Conservation (phyloP, 192 early-diverging fungal species). For the Podila horticola region DNA sequence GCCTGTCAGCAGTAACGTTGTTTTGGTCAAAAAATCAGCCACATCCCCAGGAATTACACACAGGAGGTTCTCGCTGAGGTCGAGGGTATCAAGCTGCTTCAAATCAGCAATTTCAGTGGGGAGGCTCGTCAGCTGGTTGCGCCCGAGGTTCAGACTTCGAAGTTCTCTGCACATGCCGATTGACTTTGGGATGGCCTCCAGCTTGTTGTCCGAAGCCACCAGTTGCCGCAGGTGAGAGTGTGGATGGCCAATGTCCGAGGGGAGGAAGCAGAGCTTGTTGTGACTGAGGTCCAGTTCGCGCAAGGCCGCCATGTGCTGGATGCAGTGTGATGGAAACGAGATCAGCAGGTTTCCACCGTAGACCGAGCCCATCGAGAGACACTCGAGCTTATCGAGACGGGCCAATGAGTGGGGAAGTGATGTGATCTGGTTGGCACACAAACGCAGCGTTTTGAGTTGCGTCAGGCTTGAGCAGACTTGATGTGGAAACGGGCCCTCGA, state of each 20-base stretch:
- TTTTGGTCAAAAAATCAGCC: conserved; percentile 52
- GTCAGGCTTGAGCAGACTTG: conserved; percentile 50
- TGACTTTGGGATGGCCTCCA: conserved; percentile 60
- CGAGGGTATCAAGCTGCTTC: conserved; percentile 57
- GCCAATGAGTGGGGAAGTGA: conserved; percentile 42
- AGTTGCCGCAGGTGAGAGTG: conserved; percentile 49
- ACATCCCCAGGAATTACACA: conserved; percentile 59
- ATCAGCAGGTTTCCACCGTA: conserved; percentile 60
- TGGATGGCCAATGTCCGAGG: conserved; percentile 53
- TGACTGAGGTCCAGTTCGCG: conserved; percentile 63
- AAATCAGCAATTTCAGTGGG: conserved; percentile 56
- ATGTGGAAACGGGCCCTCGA: conserved; percentile 52
- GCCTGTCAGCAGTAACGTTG: conserved; percentile 60
- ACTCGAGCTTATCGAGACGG: conserved; percentile 52
- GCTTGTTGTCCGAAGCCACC: conserved; percentile 56
- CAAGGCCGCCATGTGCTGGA: conserved; percentile 53
- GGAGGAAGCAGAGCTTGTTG: conserved; percentile 58
- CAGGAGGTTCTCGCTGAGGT: conserved; percentile 62
- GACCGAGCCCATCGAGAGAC: conserved; percentile 60
- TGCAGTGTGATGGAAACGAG: conserved; percentile 46
- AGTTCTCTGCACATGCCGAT: conserved; percentile 58
- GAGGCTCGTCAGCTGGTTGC: conserved; percentile 58
- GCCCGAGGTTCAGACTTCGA: conserved; percentile 55
- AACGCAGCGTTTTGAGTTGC: conserved; percentile 48
- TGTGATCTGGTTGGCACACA: conserved; percentile 58